Evolutionary conservation across 2,329 filamentous ascomycete species (phyloP).

Genomic region (Xylariales sp.): DNA sequence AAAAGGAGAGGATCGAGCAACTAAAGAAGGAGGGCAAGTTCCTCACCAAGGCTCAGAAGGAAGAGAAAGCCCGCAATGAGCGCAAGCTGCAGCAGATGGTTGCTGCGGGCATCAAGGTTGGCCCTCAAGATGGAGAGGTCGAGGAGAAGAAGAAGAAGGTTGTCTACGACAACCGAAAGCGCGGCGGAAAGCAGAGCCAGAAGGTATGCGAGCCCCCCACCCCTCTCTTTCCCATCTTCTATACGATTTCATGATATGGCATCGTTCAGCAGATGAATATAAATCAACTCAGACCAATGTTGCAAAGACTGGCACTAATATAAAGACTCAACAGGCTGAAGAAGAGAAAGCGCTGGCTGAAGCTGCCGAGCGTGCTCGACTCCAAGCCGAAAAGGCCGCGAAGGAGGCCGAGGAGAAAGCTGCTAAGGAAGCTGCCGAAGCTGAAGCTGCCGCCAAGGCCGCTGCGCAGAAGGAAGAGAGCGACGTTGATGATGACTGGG

Average conservation of each 20-base stretch:
- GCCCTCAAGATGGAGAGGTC: constrained; percentile 45
- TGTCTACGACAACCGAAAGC: constrained; percentile 71
- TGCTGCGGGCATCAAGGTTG: constrained; percentile 70
- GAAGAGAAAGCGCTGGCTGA: constrained; percentile 76
- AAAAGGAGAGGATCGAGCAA: constrained; percentile 82
- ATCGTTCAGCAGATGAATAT: too few relatives aligned
- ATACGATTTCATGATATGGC: too few relatives aligned
- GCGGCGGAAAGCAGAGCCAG: constrained; percentile 51
- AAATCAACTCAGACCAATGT: too few relatives aligned
- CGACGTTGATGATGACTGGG: constrained; percentile 80
- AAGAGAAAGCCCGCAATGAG: constrained; percentile 75
- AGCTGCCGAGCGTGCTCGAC: constrained; percentile 66
- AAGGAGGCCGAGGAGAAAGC: constrained; percentile 61
- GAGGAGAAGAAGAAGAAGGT: constrained; percentile 72
- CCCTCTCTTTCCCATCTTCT: too few relatives aligned
- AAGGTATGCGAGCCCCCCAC: too few relatives aligned
- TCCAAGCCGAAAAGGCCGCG: constrained; percentile 63
- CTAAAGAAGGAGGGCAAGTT: constrained; percentile 86
- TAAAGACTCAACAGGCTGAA: too few relatives aligned
- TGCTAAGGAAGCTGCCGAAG: constrained; percentile 51
- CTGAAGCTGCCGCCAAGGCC: constrained; percentile 49
- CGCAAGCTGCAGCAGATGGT: constrained; percentile 82
- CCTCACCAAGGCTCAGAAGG: constrained; percentile 79
- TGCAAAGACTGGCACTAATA: too few relatives aligned
- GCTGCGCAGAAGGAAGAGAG: constrained; percentile 50